Evolutionary conservation across 331 rosid genomes (phyloP), one percentile per base, ranked within the genome.

Genomic region (Malus hybrid): DNA sequence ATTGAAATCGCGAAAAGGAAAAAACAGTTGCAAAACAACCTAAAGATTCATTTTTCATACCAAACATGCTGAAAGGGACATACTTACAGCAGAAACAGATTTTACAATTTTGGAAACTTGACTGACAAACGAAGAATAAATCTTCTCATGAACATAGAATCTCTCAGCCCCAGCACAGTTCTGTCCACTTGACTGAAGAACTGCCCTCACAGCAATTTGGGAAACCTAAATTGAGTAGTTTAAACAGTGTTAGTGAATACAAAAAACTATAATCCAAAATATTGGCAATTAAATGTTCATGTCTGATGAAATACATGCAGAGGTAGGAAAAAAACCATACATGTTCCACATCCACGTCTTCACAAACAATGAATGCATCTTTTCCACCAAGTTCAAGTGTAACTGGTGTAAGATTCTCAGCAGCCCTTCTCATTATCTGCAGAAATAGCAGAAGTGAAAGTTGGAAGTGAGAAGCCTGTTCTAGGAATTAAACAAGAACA

Each of bases 371-470:
- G 83, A 93, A 93, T 76, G 90, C 90, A 86, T 92, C 97, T 90
- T 95, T 95, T 78, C 99, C 99, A 60, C 99, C 99, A 83, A 95
- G 93, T 88, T 93, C 98, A 70, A 93, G 86, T 0, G 98, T 93
- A 73, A 93, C 91, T 56, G 96, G 98, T 48, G 78, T 82, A 73
- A 93, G 95, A 13, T 86, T 88, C 75, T 89, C 89, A 52, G 98
- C 84, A 72, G 98, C 98, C 82, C 60, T 89, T 74, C 75, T 86
- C 98, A 93, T 93, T 82, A 93, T 93, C 98, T 93, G 91, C 78
- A 85, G 34, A 76, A 73, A 84, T 68, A 68, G 29, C 71, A 73
- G 63, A 57, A 57, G 63, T 57, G 63, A 57, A 19, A 32, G 27
- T 54, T 55, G 62, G 65, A 72, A 56, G 52, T 22, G 22, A 70